Base-by-base conservation (phyloP, 805 yeast genomes). In the Zygotorulaspora chibaensis region DNA sequence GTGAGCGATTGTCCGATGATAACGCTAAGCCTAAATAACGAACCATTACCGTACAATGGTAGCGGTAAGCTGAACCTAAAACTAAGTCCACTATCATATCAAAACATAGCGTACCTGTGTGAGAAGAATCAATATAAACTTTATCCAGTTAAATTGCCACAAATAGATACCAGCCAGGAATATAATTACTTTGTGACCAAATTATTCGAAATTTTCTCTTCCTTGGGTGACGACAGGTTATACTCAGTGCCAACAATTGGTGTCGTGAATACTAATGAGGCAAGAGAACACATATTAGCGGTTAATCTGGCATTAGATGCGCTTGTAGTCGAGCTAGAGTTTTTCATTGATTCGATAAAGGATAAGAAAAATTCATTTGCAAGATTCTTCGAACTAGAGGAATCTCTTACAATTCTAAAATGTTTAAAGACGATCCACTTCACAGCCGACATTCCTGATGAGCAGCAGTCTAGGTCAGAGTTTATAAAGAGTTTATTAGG, bases 121-220 rank as follows among this genome's bases (percentile, higher is more conserved):
- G 66, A 58, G 34, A 53, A 54, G 27, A 68, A 72, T 39, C 74
- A 74, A 35, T 68, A 73, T 25, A 70, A 73, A 47, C 45, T 71
- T 11, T 71, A 66, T 45, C 73, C 76, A 3, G 73, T 75, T 20
- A 60, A 57, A 2, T 46, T 67, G 8, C 68, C 71, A n/a, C 62
- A 69, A 16, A 63, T 71, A 20, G 75, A 69, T 35, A 65, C 68
- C 25, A 68, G 78, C 1, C 55, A 57, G 6, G 66, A 65, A 17
- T 81, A 75, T 53, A 56, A 67, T 2, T 59, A 70, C 9, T 84
- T 78, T 51, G 71, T 80, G 33, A 73, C 74, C 25, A 59, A 69
- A 8, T 54, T 79, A 11, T 84, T 75, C 61, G 76, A 77, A 49
- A 67, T 74, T 2, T 74, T 81, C 50, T 81, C 80, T 51, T 66